Evolutionary conservation across 345 rosid genomes (phyloP).

Genomic region (Citrus reticulata): DNA sequence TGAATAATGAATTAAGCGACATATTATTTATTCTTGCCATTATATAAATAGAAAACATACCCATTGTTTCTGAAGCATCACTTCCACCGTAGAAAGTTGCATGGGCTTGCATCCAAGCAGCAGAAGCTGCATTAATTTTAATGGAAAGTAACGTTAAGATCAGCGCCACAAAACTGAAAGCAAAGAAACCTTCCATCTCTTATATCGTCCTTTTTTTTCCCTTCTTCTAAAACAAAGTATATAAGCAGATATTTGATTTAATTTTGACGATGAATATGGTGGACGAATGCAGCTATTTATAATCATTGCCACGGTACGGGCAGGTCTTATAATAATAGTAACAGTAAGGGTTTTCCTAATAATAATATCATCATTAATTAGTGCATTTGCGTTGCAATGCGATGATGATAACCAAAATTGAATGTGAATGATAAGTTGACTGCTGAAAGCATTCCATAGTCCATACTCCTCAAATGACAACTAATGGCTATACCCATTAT

Average conservation of each 20-base stretch:
- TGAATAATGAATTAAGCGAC: background rate
- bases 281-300: conserved; percentile 33
- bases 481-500: background rate
- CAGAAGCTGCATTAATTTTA: conserved; percentile 27
- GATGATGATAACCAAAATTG: conserved; percentile 17
- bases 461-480: conserved; percentile 4
- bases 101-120: conserved; percentile 48
- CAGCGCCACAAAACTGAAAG: conserved; percentile 12
- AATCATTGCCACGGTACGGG: conserved; percentile 5
- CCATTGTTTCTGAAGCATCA: conserved; percentile 66
- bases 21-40: background rate
- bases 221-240: background rate
- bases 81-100: conserved; percentile 66
- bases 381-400: conserved; percentile 6
- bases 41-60: conserved; percentile 11
- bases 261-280: conserved; percentile 14
- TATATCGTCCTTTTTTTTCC: background rate
- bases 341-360: background rate
- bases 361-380: conserved; percentile 6
- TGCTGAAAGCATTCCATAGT: conserved; percentile 6
- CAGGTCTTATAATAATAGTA: background rate
- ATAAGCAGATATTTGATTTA: background rate
- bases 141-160: conserved; percentile 28
- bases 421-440: background rate
- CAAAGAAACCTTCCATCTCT: conserved; percentile 28